phyloP scores from a whole-genome alignment of 352 stramenopile genomes.

The Phytopythium montanum region DNA sequence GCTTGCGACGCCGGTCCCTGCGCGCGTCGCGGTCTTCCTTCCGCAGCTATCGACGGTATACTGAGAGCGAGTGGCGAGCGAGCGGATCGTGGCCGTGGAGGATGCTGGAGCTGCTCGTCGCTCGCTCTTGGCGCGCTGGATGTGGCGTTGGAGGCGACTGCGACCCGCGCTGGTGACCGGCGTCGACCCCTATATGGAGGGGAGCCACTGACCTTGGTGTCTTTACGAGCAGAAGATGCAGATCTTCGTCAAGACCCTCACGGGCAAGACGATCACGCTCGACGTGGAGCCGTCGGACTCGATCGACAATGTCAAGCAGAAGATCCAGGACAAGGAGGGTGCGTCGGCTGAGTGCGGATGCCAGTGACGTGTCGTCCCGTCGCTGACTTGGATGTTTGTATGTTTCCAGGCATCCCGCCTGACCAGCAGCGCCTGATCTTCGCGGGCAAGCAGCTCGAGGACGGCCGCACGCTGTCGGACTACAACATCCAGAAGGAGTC shows the following conservation, averaged over 20 bases:
- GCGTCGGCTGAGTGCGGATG: slow-evolving; percentile 8
- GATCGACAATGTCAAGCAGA: slow-evolving; percentile 99
- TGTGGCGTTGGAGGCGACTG: neutral
- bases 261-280: slow-evolving; percentile 99
- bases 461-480: slow-evolving; percentile 91
- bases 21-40: neutral
- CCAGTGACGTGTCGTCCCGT: neutral
- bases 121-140: neutral
- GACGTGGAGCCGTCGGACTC: slow-evolving; percentile 99
- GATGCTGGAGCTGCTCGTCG: neutral
- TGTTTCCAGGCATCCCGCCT: slow-evolving; percentile 92
- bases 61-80: neutral
- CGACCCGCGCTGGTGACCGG: neutral
- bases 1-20: slow-evolving; percentile 16
- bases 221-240: slow-evolving; percentile 79
- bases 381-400: no score
- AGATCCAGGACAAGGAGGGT: slow-evolving; percentile 99
- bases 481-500: slow-evolving; percentile 98
- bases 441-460: slow-evolving; percentile 99
- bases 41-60: neutral
- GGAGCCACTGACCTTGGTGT: slow-evolving; percentile 6
- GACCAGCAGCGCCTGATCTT: slow-evolving; percentile 99
- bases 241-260: slow-evolving; percentile 96
- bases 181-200: neutral
- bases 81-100: neutral